Evolutionary conservation across 305 asterid genomes (phyloP), one percentile per base, ranked within the genome.

Genomic region (Solanum hybrid): DNA sequence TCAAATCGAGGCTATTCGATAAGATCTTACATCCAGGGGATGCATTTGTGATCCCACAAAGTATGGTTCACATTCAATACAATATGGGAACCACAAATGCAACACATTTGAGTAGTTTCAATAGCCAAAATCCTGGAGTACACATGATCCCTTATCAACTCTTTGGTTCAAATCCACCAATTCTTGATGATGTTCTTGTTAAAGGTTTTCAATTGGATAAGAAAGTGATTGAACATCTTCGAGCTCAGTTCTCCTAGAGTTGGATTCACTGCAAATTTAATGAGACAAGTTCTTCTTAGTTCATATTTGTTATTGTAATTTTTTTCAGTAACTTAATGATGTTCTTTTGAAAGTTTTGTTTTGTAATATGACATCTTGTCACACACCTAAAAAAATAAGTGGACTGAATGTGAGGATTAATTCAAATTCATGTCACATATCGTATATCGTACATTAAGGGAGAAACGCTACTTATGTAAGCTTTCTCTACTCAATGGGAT

Each of bases 81-180:
- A 88, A 84, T 9, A 37, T 89, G 29, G 91, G 92, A 42, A n/a
- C 40, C 7, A 86, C 72, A 7, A 89, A 77, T 12, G 89, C 90
- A 20, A 79, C 89, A 69, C 91, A 12, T 17, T 79, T 87, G 10
- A 78, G 84, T 29, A 40, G 11, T 14, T 75, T 91, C 22, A 88
- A 78, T 71, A 91, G 92, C 76, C 92, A 89, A 51, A 89, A 79
- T 77, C 92, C 91, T 9, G 92, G 91, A 12, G 85, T 88, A 3
- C 46, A 88, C 11, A 51, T 88, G 76, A 69, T 88, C 6, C 7
- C 90, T 20, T 64, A 24, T 51, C 87, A 88, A 37, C 37, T 88
- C 6, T 88, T 88, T 78, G 90, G 90, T 0, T 76, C 89, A 24
- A 79, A 76, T 36, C 77, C 89, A n/a, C 77, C 75, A 56, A 88